These are phyloP conservation scores for Rhododendron kiyosumense DNA, from an alignment of 148 eudicot species.

Conservation along the genomic window DNA sequence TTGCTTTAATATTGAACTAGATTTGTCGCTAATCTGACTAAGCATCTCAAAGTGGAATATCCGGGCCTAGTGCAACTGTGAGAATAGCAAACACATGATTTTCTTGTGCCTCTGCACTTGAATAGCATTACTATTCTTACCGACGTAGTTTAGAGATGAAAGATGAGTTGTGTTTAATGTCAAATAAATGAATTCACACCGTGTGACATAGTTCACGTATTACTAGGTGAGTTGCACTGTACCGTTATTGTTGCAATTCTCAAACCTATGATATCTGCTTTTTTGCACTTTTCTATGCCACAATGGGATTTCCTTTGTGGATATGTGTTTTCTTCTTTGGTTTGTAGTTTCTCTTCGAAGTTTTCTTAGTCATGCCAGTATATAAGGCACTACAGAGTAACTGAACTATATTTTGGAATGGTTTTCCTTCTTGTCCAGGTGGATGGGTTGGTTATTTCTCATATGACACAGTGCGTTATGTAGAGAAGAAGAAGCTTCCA, in stretches of 20 bases:
- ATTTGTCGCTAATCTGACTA: neutral
- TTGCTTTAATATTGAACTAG: neutral
- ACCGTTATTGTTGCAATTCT: neutral
- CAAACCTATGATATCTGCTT: neutral
- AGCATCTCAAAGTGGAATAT: neutral
- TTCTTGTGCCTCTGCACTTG: neutral
- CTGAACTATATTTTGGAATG: slow-evolving; percentile 8
- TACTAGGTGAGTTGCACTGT: neutral
- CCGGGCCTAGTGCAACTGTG: neutral
- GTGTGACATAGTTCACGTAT: neutral
- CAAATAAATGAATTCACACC: neutral
- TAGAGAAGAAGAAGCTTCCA: slow-evolving; percentile 91
- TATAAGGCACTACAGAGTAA: neutral
- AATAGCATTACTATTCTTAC: neutral
- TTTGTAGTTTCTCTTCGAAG: neutral
- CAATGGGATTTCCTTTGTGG: neutral
- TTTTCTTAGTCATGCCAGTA: neutral
- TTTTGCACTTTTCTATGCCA: neutral
- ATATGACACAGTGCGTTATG: slow-evolving; percentile 94
- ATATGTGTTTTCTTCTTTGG: neutral
- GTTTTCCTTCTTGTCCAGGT: slow-evolving; percentile 42
- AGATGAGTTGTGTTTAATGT: neutral
- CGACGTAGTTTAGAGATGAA: neutral
- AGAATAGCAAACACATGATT: neutral
- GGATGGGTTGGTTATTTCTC: slow-evolving; percentile 99